phyloP scores from a whole-genome alignment of 1,139 yeast genomes.

The Zygosaccharomyces sapae region DNA sequence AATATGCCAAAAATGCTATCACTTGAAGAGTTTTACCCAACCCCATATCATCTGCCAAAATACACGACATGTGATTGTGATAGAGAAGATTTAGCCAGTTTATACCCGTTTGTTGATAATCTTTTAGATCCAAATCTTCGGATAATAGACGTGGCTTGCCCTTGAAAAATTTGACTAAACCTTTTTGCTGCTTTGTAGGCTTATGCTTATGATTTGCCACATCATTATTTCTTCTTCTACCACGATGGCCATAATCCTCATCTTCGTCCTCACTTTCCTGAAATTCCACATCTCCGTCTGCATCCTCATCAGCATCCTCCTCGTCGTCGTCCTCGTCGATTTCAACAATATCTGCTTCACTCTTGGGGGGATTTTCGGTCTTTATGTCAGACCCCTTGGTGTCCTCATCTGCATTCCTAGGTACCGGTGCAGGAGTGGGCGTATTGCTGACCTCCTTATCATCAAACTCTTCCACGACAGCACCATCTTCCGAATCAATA shows the following conservation, averaged over 20 bases:
- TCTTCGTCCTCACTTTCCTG: constrained; percentile 34
- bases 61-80: constrained; percentile 76
- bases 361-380: not conserved
- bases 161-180: constrained; percentile 50
- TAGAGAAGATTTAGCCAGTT: constrained; percentile 88
- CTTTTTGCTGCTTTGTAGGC: constrained; percentile 9
- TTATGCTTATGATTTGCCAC: constrained; percentile 14
- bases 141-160: constrained; percentile 68
- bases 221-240: constrained; percentile 12
- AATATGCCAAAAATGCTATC: constrained; percentile 82
- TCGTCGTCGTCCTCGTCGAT: constrained; percentile 15
- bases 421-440: no score
- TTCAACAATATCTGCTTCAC: not conserved
- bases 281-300: constrained; percentile 37
- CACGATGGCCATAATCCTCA: constrained; percentile 34
- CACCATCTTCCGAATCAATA: constrained; percentile 36
- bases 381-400: no score
- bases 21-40: constrained; percentile 96
- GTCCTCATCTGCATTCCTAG: no score
- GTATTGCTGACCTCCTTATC: no score
- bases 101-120: constrained; percentile 91
- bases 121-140: constrained; percentile 63
- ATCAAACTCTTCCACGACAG: constrained; percentile 33
- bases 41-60: constrained; percentile 97
- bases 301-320: constrained; percentile 26